Conservation (phyloP, 768 basidiomycete genomes). For the Saitozyma podzolica region DNA sequence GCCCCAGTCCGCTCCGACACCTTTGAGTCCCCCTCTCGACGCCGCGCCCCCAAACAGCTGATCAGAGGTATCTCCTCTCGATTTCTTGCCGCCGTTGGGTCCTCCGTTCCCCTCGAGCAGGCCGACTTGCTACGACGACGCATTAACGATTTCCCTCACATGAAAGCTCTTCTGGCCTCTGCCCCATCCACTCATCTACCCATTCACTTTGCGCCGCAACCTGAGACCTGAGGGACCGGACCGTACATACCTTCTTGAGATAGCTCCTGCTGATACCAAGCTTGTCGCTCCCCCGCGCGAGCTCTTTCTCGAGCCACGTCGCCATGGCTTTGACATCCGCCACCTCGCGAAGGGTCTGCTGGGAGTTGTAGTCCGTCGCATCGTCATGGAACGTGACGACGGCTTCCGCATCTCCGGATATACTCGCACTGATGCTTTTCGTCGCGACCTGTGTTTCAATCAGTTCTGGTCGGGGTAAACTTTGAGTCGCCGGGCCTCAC, state of each 20-base stretch:
- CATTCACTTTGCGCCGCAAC: background rate
- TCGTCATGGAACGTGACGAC: conserved; percentile 35
- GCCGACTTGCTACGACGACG: conserved; percentile 1
- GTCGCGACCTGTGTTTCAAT: conserved; percentile 14
- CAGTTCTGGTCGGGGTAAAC: background rate
- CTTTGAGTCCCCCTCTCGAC: conserved; percentile 1
- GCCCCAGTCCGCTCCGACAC: conserved; percentile 14
- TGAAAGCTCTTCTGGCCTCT: conserved; percentile 2
- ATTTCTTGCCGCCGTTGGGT: background rate
- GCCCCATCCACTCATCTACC: background rate
- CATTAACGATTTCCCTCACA: conserved; percentile 6
- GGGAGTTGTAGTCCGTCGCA: conserved; percentile 2
- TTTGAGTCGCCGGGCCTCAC: conserved; percentile 8
- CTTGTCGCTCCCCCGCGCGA: conserved; percentile 15
- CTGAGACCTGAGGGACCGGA: background rate
- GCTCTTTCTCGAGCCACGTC: conserved; percentile 15
- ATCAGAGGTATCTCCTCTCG: conserved; percentile 1
- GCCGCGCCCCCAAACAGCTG: background rate
- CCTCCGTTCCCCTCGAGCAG: background rate
- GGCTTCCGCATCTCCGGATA: conserved; percentile 7
- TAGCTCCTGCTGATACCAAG: conserved; percentile 28
- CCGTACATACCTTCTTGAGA: conserved; percentile 34
- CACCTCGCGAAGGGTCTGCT: conserved; percentile 8
- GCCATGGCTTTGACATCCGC: conserved; percentile 16
- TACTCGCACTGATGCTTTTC: conserved; percentile 9